These are phyloP conservation scores for Hypericum androsaemum DNA, from an alignment of 345 rosid species.

Conservation along the genomic window DNA sequence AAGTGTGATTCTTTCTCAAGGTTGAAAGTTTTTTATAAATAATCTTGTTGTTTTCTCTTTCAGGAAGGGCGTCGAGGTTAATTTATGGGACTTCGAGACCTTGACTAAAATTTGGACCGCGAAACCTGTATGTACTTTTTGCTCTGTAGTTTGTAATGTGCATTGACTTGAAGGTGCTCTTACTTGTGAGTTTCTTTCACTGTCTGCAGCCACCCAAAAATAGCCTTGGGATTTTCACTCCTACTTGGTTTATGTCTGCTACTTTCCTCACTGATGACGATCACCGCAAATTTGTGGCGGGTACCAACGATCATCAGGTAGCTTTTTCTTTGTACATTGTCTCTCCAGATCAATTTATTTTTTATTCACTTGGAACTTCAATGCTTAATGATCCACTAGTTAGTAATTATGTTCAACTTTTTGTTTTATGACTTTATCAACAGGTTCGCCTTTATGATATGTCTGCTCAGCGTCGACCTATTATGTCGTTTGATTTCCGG, in stretches of 20 bases:
- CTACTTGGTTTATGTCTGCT: constrained; percentile 86
- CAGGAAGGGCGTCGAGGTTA: constrained; percentile 82
- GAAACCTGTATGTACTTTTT: constrained; percentile 51
- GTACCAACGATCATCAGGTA: constrained; percentile 82
- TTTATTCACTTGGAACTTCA: not conserved
- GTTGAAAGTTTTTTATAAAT: constrained; percentile 1
- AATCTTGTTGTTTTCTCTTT: constrained; percentile 6
- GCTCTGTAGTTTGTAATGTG: constrained; percentile 2
- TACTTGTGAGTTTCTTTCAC: not conserved
- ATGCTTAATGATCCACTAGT: not conserved
- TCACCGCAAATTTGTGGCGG: constrained; percentile 83
- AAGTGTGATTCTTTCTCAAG: not conserved
- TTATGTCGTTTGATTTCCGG: constrained; percentile 76
- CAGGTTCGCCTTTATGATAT: constrained; percentile 85
- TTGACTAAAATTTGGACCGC: constrained; percentile 61
- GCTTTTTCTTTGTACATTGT: not conserved
- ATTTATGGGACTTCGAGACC: constrained; percentile 74
- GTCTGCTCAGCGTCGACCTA: constrained; percentile 89
- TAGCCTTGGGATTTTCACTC: constrained; percentile 83
- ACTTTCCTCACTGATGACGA: constrained; percentile 63
- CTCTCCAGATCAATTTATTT: not conserved
- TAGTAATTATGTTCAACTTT: not conserved
- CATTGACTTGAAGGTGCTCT: not conserved
- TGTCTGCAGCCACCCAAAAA: constrained; percentile 61
- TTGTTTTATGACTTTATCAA: constrained; percentile 14